Evolutionary conservation across 148 eudicot species (phyloP), one percentile per base, ranked within the genome.

Genomic region (Chenopodium formosanum): DNA sequence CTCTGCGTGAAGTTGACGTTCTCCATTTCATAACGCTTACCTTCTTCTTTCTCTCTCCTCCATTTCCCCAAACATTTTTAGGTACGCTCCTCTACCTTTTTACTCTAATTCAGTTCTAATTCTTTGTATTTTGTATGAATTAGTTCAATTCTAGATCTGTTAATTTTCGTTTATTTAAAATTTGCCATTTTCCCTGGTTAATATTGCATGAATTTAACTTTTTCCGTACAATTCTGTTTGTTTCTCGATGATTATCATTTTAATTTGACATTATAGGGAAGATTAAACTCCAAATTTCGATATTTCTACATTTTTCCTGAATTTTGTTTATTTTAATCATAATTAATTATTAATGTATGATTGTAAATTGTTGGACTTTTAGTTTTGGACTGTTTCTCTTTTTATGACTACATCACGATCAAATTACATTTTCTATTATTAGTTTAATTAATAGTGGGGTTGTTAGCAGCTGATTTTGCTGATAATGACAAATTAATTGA

Each of bases 1-100:
- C 78, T 52, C 79, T 76, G 67, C 66, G 76, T 73, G 20, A 73
- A 7, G 25, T 7, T 12, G 25, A 70, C 74, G 23, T 70, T 19
- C 50, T 70, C 48, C 3, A 20, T 58, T 76, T 3, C 32, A 9
- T 58, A 48, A 60, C 69, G 6, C 34, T 40, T 44, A 23, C 22
- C n/a, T 25, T 37, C 68, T 2, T 40, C 22, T n/a, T 13, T 40
- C 16, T 12, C 8, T 29, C 14, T 29, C 9, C 12, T 1, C 17
- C 23, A 1, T 58, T 62, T 66, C 44, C 70, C 23, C 22, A 22
- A 25, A 1, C 19, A 63, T 64, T 65, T 25, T 25, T 20, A 20
- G 79, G 79, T 77, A 77, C 20, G 48, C 47, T 23, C 2, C n/a
- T 13, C 22, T 22, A 2, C 4, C 53, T 76, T 31, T 16, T 9